Conservation (phyloP, 2,329 filamentous ascomycete species). For the Colletotrichum sp. region DNA sequence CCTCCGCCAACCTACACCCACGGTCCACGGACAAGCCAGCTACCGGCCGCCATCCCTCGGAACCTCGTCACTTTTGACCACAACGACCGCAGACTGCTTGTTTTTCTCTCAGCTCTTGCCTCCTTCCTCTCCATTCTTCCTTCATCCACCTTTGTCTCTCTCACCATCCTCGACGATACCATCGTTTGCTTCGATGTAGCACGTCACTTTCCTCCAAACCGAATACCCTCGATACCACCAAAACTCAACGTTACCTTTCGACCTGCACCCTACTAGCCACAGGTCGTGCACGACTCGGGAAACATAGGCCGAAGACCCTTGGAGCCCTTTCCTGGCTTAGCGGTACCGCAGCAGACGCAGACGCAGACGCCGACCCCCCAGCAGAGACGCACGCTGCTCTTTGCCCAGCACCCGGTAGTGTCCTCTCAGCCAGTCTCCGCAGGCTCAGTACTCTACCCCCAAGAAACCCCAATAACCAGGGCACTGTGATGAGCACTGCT, state of each 20-base stretch:
- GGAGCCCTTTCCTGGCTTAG: not conserved
- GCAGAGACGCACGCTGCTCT: constrained; percentile 2
- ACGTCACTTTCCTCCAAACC: not conserved
- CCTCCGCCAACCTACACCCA: not conserved
- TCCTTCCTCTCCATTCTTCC: not conserved
- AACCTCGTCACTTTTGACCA: constrained; percentile 19
- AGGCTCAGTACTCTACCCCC: not conserved
- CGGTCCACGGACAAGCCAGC: constrained; percentile 9
- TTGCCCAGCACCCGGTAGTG: not conserved
- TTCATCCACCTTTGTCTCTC: not conserved
- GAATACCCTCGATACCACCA: not conserved
- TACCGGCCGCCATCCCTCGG: constrained; percentile 17
- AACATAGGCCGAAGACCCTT: constrained; percentile 10
- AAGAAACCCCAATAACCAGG: not conserved
- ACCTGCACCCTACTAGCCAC: constrained; percentile 2
- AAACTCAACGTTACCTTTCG: not conserved
- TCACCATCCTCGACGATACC: not conserved
- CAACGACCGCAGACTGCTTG: not conserved
- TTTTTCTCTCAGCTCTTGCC: not conserved
- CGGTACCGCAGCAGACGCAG: constrained; percentile 12
- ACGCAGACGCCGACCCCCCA: not conserved
- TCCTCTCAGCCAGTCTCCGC: not conserved
- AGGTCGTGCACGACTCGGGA: constrained; percentile 18
- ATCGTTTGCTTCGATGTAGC: constrained; percentile 7
- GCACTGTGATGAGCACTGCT: constrained; percentile 6